These are phyloP conservation scores for Leptoxyphium fumago DNA, from an alignment of 2,329 filamentous ascomycete species.

Conservation along the genomic window DNA sequence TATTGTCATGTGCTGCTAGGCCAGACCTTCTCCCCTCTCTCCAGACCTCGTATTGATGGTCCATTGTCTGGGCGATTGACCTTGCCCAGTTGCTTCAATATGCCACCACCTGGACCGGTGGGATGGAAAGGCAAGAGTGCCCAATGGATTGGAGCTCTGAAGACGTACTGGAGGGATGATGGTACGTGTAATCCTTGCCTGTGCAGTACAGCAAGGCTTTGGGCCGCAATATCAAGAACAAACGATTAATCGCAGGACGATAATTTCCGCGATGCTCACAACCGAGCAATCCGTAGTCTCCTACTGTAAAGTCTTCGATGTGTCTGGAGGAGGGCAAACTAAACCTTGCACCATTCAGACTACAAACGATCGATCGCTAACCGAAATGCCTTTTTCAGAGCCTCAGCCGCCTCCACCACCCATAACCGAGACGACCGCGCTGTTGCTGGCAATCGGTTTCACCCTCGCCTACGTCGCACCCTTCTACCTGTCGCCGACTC, in stretches of 20 bases:
- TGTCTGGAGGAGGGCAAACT: too few relatives aligned
- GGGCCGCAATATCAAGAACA: too few relatives aligned
- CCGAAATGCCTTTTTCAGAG: not conserved
- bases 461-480: slow-evolving; percentile 83
- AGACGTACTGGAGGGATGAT: not conserved
- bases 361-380: not conserved
- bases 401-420: slow-evolving; percentile 3
- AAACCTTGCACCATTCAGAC: too few relatives aligned
- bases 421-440: slow-evolving; percentile 13
- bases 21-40: too few relatives aligned
- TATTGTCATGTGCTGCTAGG: too few relatives aligned
- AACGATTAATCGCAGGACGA: too few relatives aligned
- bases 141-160: not conserved
- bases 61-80: too few relatives aligned
- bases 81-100: not conserved
- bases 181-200: not conserved
- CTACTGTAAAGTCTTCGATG: too few relatives aligned
- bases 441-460: slow-evolving; percentile 43
- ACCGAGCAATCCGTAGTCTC: too few relatives aligned
- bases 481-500: slow-evolving; percentile 69
- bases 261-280: too few relatives aligned
- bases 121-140: not conserved
- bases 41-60: too few relatives aligned
- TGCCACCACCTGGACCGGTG: not conserved
- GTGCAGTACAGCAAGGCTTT: too few relatives aligned